Conservation (phyloP, 805 yeast genomes). For the Ogataea minuta region DNA sequence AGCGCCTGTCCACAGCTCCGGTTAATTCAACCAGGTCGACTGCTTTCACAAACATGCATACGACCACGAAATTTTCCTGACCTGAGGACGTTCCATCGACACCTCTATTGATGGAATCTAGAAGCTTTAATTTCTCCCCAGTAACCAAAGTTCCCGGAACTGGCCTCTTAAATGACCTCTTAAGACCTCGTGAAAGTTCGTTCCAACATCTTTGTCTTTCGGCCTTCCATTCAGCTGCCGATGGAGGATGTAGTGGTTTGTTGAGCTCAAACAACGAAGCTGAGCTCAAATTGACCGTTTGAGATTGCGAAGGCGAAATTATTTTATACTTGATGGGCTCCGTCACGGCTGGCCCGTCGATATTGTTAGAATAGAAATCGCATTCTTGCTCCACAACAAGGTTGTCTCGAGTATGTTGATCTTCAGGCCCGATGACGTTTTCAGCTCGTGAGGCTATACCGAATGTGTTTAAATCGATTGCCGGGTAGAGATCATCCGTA, state of each 20-base stretch:
- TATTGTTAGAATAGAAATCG: constrained; percentile 17
- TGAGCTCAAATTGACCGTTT: constrained; percentile 12
- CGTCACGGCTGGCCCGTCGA: constrained; percentile 10
- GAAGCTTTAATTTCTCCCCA: constrained; percentile 48
- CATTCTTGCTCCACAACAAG: constrained; percentile 21
- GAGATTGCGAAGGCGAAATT: constrained; percentile 23
- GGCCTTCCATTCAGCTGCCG: constrained; percentile 60
- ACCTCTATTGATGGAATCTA: constrained; percentile 75
- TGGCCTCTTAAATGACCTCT: constrained; percentile 70
- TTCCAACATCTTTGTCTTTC: constrained; percentile 69
- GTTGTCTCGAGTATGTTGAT: constrained; percentile 1
- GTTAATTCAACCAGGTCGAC: constrained; percentile 69
- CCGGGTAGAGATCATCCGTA: constrained; percentile 28
- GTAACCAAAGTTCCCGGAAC: constrained; percentile 62
- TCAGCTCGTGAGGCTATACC: not conserved
- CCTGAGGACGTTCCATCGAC: constrained; percentile 77
- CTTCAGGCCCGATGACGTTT: not conserved
- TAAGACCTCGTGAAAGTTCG: constrained; percentile 52
- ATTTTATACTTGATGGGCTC: constrained; percentile 22
- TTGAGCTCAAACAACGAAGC: constrained; percentile 15
- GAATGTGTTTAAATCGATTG: constrained; percentile 7
- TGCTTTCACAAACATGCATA: constrained; percentile 64
- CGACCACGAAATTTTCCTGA: constrained; percentile 63
- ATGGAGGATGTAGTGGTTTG: constrained; percentile 41
- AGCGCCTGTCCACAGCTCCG: constrained; percentile 46